phyloP scores from a whole-genome alignment of 2,329 filamentous ascomycete species.

The Sporothrix variecibatus region DNA sequence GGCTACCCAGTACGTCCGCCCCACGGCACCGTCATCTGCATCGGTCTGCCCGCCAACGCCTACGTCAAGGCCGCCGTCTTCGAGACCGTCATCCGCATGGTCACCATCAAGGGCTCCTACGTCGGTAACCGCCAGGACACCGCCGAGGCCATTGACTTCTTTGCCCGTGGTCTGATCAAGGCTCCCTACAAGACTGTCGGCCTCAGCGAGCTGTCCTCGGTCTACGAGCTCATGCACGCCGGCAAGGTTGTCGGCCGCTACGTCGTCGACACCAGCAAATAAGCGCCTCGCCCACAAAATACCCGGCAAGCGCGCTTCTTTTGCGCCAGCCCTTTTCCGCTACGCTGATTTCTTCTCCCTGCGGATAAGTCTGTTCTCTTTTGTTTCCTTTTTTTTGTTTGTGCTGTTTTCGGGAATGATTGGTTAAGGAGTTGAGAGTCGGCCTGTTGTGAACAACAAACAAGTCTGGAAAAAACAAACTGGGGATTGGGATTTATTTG shows the following conservation, averaged over 20 bases:
- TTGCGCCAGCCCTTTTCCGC: neutral
- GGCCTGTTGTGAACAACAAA: neutral
- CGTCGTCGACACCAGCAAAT: conserved; percentile 70
- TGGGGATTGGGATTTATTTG: conserved; percentile 4
- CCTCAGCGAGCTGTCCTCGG: conserved; percentile 73
- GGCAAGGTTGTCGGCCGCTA: conserved; percentile 76
- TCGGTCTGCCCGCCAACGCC: conserved; percentile 81
- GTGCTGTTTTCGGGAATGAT: neutral
- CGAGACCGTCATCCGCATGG: conserved; percentile 84
- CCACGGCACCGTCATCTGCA: conserved; percentile 80
- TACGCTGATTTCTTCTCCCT: neutral
- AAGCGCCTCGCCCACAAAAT: neutral
- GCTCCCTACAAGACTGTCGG: conserved; percentile 84
- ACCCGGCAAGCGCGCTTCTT: neutral
- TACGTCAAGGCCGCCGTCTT: conserved; percentile 84
- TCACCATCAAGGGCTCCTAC: conserved; percentile 89
- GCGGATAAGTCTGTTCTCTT: neutral
- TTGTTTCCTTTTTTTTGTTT: neutral
- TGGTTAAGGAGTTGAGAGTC: conserved; percentile 9
- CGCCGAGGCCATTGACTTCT: conserved; percentile 90
- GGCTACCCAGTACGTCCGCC: conserved; percentile 82
- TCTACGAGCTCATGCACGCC: conserved; percentile 75
- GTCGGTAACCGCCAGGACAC: conserved; percentile 90
- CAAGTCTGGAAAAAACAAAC: conserved; percentile 1
- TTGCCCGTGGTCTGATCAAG: conserved; percentile 77